Base-by-base conservation (phyloP, 805 yeast genomes). In the Suhomyces sp. region DNA sequence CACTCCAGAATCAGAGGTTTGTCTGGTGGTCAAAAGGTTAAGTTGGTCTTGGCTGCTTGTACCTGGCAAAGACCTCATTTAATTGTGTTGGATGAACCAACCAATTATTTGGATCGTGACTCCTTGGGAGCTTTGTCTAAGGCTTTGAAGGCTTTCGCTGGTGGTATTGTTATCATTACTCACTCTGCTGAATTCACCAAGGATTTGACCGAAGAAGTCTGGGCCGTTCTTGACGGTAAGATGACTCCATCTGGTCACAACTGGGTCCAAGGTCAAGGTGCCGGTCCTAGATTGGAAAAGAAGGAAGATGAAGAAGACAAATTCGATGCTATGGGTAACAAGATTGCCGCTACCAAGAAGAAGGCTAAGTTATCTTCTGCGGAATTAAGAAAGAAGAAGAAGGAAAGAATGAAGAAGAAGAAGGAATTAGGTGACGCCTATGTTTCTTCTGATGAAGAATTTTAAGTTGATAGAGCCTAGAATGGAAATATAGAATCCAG, bases 351-450 rank as follows among this genome's bases (percentile, higher is more conserved):
- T 76, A 90, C 83, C 77, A 90, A 91, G 88, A 94, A 94, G 96
- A 92, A 88, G 87, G 83, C 84, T 79, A 94, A 94, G 89, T 85
- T 94, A 74, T 89, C 97, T 66, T 91, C 98, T 75, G 97, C 99
- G 64, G 99, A 94, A 81, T 84, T 93, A 78, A 90, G 99, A 87
- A 94, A 94, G 97, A 94, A 94, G 97, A 94, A 94, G 97, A 94
- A 94, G 96, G 99, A 94, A 84, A 91, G 99, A 87, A 92, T 94
- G 98, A 90, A 88, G 88, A 94, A 93, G 96, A 94, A 93, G 97
- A 94, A 94, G 96, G 96, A 88, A 79, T 79, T 92, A 76, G 98
- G 98, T 85, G 99, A 94, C 75, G 98, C 94, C 78, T 96, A 94
- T 78, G 97, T 91, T 66, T 93, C 98, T 56, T 63, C 68, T 61